Evolutionary conservation across 352 stramenopile species (phyloP), one percentile per base, ranked within the genome.

Genomic region (Globisporangium perplexum): DNA sequence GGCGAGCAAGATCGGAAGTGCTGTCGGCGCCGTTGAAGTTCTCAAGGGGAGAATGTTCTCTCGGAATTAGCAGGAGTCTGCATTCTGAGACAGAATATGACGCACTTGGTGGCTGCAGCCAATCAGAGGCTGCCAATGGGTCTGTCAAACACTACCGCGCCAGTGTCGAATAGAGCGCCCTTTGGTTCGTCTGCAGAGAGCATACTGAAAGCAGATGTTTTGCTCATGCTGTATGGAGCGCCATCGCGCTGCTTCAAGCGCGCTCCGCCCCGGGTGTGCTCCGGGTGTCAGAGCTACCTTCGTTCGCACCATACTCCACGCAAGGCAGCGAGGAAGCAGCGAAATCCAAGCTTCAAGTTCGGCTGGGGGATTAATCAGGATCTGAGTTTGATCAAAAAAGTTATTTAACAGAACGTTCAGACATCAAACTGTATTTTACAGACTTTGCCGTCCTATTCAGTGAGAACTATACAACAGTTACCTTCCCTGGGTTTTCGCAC

Each of bases 11-110:
- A 60, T 60, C 24, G 54, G 47, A 58, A 53, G 20, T 57, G 47
- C 31, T 36, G n/a, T n/a, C n/a, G 23, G 12, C 26, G 45, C 23
- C 50, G 31, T 64, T 64, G 58, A 64, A 64, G 58, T 64, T 57
- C 49, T 57, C 41, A 7, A 17, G 31, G 15, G 14, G 31, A 12
- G 31, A 12, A 33, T 33, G 6, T 10, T 33, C 30, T 23, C 42
- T 42, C 38, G n/a, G n/a, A n/a, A n/a, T n/a, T n/a, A n/a, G n/a
- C n/a, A 8, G 48, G 28, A 49, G 33, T 28, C 43, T 59, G 45
- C 53, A 53, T 45, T 59, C 44, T 31, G 4, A 35, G 18, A 31
- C 18, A 41, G 18, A 26, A 30, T 31, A 31, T 48, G 43, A 20
- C 43, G 38, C 38, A 43, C 38, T 43, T 22, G n/a, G 38, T 5